Percentiles rank a stretch among this genome's conserved stretches.
Conservation (phyloP, 2,329 filamentous ascomycete species). For the Alternaria brassicae region DNA sequence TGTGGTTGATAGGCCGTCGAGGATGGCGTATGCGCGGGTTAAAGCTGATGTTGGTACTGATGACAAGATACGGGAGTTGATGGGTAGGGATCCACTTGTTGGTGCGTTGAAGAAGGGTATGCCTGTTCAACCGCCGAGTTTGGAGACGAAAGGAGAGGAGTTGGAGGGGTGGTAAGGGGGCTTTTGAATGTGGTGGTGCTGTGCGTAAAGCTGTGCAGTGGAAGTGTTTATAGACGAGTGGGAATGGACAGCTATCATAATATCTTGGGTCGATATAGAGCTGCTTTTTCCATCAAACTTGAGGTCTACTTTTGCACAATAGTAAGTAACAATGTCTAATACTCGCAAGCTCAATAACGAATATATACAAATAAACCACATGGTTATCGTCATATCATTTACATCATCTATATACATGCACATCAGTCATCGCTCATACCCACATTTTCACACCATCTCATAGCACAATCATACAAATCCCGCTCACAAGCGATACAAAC, state of each 20-base stretch:
- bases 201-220: too few species aligned
- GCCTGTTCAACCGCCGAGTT: slow-evolving; percentile 38
- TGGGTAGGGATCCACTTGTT: slow-evolving; percentile 38
- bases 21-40: slow-evolving; percentile 39
- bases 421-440: background rate
- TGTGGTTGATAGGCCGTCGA: slow-evolving; percentile 45
- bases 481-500: slow-evolving; percentile 39
- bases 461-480: slow-evolving; percentile 51
- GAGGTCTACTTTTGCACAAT: too few species aligned
- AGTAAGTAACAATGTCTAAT: too few species aligned
- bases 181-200: background rate
- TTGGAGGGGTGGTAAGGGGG: slow-evolving; percentile 37
- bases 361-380: background rate
- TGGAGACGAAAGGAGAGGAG: slow-evolving; percentile 35
- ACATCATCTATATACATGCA: background rate
- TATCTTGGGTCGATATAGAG: too few species aligned
- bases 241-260: too few species aligned
- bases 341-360: background rate
- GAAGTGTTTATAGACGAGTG: too few species aligned
- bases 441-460: slow-evolving; percentile 18
- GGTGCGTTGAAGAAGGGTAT: slow-evolving; percentile 41
- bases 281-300: too few species aligned
- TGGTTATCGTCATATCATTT: background rate
- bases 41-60: slow-evolving; percentile 34
- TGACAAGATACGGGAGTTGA: slow-evolving; percentile 32